phyloP scores from a whole-genome alignment of 1,284 basidiomycete genomes.

The Cystobasidium pallidum region DNA sequence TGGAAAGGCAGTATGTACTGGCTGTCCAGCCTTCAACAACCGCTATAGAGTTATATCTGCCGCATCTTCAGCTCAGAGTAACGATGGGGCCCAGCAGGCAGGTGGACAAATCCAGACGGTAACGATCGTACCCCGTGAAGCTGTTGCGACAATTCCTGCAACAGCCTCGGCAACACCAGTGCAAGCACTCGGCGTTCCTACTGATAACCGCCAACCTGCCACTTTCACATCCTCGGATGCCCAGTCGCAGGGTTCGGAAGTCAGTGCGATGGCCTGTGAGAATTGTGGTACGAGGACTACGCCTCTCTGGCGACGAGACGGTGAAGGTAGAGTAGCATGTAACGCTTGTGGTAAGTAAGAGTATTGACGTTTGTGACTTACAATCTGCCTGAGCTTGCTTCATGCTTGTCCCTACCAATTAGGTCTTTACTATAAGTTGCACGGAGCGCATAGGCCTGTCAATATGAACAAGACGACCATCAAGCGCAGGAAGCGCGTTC shows the following conservation, averaged over 20 bases:
- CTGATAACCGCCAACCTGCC: background rate
- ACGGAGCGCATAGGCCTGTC: conserved; percentile 93
- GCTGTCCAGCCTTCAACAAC: conserved; percentile 94
- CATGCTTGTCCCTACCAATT: conserved; percentile 31
- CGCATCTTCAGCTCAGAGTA: background rate
- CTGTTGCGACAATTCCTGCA: conserved; percentile 1
- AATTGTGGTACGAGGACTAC: conserved; percentile 65
- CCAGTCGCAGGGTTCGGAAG: conserved; percentile 19
- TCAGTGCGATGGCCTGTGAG: conserved; percentile 51
- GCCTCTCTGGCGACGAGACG: conserved; percentile 89
- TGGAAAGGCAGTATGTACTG: conserved; percentile 83
- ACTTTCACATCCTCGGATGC: background rate
- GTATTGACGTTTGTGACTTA: conserved; percentile 52
- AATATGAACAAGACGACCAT: conserved; percentile 99
- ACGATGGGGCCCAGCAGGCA: background rate
- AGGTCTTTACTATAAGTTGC: conserved; percentile 97
- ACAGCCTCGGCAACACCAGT: background rate
- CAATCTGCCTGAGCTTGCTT: conserved; percentile 54
- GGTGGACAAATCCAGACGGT: background rate
- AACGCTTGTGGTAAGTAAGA: conserved; percentile 78
- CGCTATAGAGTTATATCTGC: conserved; percentile 11
- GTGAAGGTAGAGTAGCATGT: conserved; percentile 84
- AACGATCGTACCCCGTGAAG: conserved; percentile 11
- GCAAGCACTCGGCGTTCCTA: background rate
- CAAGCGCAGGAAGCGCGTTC: conserved; percentile 94